Evolutionary conservation across 257 asterid genomes (phyloP).

Genomic region (Thymus mandschuricus): DNA sequence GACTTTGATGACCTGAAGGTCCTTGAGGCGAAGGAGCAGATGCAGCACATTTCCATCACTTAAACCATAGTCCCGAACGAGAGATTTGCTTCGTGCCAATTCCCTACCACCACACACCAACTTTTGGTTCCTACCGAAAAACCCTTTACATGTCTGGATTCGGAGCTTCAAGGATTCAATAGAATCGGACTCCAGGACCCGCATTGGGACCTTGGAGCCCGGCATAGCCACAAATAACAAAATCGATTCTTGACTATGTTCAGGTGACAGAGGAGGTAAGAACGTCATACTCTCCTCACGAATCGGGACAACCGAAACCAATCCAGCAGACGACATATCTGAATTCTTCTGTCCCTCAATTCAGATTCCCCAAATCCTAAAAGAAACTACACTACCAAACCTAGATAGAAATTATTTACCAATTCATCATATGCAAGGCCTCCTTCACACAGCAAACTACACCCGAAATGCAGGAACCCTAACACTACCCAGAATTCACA

Average conservation of each 20-base stretch:
- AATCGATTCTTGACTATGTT: constrained; percentile 59
- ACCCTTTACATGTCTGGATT: constrained; percentile 74
- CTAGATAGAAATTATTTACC: constrained; percentile 35
- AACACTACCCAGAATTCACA: constrained; percentile 31
- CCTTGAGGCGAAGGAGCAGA: constrained; percentile 73
- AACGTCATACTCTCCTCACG: constrained; percentile 49
- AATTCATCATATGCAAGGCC: constrained; percentile 30
- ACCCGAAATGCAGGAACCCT: constrained; percentile 24
- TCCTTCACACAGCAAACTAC: constrained; percentile 27
- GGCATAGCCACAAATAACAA: constrained; percentile 59
- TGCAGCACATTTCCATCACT: constrained; percentile 78
- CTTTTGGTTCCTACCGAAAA: constrained; percentile 69
- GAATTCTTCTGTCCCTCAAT: constrained; percentile 23
- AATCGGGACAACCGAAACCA: constrained; percentile 60
- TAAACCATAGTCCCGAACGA: constrained; percentile 75
- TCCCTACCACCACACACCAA: constrained; percentile 85
- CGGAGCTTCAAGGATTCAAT: constrained; percentile 74
- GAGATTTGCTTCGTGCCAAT: constrained; percentile 76
- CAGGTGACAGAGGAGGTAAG: constrained; percentile 47
- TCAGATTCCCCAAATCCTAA: constrained; percentile 39
- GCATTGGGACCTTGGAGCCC: constrained; percentile 76
- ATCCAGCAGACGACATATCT: constrained; percentile 78
- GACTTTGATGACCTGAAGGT: constrained; percentile 68
- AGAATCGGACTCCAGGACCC: constrained; percentile 74
- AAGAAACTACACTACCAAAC: constrained; percentile 34